Conservation (phyloP, 345 rosid genomes). For the Litchi chinensis region DNA sequence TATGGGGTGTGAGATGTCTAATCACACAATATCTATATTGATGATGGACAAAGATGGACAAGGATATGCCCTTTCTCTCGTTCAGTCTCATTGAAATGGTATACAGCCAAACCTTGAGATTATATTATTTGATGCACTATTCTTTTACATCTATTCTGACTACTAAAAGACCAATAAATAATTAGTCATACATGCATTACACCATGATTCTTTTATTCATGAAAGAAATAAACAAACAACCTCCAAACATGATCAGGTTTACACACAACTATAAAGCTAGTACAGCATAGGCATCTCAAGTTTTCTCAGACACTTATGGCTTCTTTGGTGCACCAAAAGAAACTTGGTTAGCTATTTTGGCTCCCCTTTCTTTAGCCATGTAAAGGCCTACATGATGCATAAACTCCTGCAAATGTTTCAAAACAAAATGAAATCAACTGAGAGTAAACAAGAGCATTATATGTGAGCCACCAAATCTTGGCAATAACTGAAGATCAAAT, state of each 20-base stretch:
- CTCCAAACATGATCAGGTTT: neutral
- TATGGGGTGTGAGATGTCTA: no score
- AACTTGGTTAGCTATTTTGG: constrained; percentile 43
- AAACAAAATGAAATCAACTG: neutral
- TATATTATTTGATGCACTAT: no score
- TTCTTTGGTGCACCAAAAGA: constrained; percentile 28
- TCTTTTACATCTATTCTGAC: neutral
- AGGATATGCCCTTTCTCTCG: no score
- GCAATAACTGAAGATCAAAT: neutral
- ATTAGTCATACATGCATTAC: neutral
- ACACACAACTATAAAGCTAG: neutral
- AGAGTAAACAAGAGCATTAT: neutral
- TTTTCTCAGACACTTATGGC: constrained; percentile 7
- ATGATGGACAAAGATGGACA: no score
- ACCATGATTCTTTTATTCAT: neutral
- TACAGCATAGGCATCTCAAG: neutral
- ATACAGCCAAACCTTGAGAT: no score
- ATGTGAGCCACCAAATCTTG: neutral
- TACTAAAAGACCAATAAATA: no score
- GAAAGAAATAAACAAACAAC: neutral
- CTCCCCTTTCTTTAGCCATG: constrained; percentile 65
- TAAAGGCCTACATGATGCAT: constrained; percentile 60
- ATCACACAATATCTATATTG: no score
- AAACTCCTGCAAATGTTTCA: constrained; percentile 36
- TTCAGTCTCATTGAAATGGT: no score